Evolutionary conservation across 1,284 basidiomycete species (phyloP).

Genomic region (Trichosporon inkin): DNA sequence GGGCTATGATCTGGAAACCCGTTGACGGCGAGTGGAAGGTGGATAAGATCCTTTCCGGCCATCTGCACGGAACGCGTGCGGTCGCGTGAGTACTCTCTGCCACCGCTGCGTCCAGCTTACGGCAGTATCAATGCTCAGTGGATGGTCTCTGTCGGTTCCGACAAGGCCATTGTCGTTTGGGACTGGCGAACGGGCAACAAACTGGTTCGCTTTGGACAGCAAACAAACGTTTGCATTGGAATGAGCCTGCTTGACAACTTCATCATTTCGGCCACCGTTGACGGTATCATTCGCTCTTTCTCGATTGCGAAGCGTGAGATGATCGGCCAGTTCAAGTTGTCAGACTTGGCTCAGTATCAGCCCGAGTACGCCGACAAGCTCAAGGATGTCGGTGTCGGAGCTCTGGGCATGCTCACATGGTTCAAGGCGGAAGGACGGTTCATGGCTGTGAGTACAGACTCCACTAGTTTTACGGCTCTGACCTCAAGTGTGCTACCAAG

Average conservation of each 20-base stretch:
- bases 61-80: slow-evolving; percentile 42
- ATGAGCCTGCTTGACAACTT: slow-evolving; percentile 71
- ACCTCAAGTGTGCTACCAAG: slow-evolving; percentile 78
- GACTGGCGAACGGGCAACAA: slow-evolving; percentile 63
- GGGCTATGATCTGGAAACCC: slow-evolving; percentile 69
- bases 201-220: slow-evolving; percentile 84
- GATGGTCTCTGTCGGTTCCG: slow-evolving; percentile 81
- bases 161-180: slow-evolving; percentile 88
- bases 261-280: slow-evolving; percentile 82
- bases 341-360: slow-evolving; percentile 68
- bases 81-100: slow-evolving; percentile 32
- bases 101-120: slow-evolving; percentile 26
- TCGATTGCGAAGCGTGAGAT: slow-evolving; percentile 83
- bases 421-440: slow-evolving; percentile 84
- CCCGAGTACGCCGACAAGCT: slow-evolving; percentile 57
- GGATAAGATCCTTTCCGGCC: slow-evolving; percentile 74
- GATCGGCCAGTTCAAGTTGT: slow-evolving; percentile 82
- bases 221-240: slow-evolving; percentile 85
- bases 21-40: slow-evolving; percentile 64
- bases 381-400: slow-evolving; percentile 61
- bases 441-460: slow-evolving; percentile 66
- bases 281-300: slow-evolving; percentile 84
- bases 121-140: slow-evolving; percentile 77
- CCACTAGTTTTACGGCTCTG: too few species aligned
- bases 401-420: slow-evolving; percentile 57